Evolutionary conservation across 2,329 filamentous ascomycete species (phyloP), one percentile per base, ranked within the genome.

Genomic region (Neodidymelliopsis sp.): DNA sequence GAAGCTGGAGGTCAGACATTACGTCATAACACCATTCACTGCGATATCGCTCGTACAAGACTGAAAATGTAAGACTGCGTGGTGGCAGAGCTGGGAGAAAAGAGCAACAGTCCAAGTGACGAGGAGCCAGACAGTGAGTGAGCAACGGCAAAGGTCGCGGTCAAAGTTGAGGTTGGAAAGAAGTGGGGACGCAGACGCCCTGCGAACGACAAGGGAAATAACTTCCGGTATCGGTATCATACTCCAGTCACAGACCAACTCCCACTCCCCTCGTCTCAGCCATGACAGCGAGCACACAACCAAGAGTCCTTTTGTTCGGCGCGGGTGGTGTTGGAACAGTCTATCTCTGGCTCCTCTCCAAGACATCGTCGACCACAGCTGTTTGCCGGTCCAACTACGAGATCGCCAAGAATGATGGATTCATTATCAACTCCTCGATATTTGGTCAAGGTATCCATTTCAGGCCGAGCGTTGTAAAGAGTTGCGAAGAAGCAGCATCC

Each of bases 311-410:
- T 9, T 56, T 78, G n/a, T 76, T 77, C 42, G 75, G 76, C 16
- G 66, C 73, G 5, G 76, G 76, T 5, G 69, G 74, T 25, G 69
- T 78, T 10, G 76, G 76, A 16, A 63, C 73, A 3, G 65, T 76
- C 31, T 78, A 77, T 47, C 61, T 73, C 29, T 75, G 75, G 56
- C 62, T 77, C 9, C 64, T 78, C 5, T 66, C 70, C 11, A 67
- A 73, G 59, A 70, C 69, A 36, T 67, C 70, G 11, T 65, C 66
- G 34, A 71, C 75, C n/a, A 77, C 74, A 15, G 73, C 73, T 2
- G 72, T 78, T 31, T 78, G 75, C 50, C 73, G 76, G 37, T 77
- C 74, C 23, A 78, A 78, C 52, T 77, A 77, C 60, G 56, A 69
- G n/a, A 62, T 71, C 11, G 75, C 69, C 1, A 75, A 70, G 49